Evolutionary conservation across 345 rosid species (phyloP).

Genomic region (Cardamine resedifolia): DNA sequence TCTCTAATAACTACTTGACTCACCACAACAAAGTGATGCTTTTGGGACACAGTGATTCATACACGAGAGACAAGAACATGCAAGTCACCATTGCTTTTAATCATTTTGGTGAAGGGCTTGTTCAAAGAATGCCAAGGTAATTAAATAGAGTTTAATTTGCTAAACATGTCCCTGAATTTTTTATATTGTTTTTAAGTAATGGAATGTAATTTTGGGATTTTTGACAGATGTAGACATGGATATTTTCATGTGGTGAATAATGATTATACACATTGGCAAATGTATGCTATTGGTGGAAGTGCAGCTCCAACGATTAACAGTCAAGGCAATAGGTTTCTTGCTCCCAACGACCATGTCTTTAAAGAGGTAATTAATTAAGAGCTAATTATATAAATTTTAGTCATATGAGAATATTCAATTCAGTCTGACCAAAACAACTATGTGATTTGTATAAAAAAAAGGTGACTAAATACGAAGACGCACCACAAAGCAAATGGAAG

Average conservation of each 20-base stretch:
- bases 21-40: constrained; percentile 68
- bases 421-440: not conserved
- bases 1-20: constrained; percentile 57
- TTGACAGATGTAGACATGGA: constrained; percentile 63
- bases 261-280: constrained; percentile 64
- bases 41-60: constrained; percentile 63
- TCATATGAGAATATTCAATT: not conserved
- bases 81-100: constrained; percentile 70
- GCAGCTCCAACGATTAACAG: constrained; percentile 66
- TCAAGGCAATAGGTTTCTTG: constrained; percentile 67
- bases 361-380: constrained; percentile 51
- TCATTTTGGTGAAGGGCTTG: constrained; percentile 72
- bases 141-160: constrained; percentile 2
- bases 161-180: not conserved
- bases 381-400: not conserved
- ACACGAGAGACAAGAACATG: constrained; percentile 57
- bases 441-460: constrained; percentile 17
- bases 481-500: constrained; percentile 55
- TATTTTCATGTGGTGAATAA: constrained; percentile 74
- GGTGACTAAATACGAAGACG: constrained; percentile 60
- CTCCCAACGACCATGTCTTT: constrained; percentile 42
- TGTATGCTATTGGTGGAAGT: constrained; percentile 79
- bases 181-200: not conserved
- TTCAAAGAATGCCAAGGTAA: constrained; percentile 73
- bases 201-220: too few species aligned